Evolutionary conservation across 2,329 filamentous ascomycete genomes (phyloP), one percentile per base, ranked within the genome.

Genomic region (Hymenoscyphus scutula): DNA sequence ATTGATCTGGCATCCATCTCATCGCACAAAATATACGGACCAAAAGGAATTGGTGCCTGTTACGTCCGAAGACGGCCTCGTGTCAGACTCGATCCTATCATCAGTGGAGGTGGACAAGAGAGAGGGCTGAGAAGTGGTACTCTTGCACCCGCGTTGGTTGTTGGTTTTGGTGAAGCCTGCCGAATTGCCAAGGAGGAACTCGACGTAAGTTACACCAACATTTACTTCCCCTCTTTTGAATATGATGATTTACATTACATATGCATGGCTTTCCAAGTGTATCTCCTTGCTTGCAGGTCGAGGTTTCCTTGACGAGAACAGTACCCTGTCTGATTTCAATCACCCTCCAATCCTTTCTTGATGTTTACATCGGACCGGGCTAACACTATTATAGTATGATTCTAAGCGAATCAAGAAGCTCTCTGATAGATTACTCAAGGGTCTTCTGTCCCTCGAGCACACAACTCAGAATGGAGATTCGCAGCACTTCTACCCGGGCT

Each of bases 1-100:
- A 89, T 99, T 68, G 95, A 99, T 75, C 80, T 99, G 74, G 97
- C 99, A 94, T 98, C 94, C 32, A 97, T 99, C 65, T 98, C 95
- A 8, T 93, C 91, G 32, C 95, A 99, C 80, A 99, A 99, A 79
- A 96, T 99, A 60, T 99, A 99, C 75, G 95, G 95, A 29, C 95
- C 95, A 60, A 99, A 97, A 82, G 95, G 95, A 37, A 91, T 99
- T 62, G 95, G 95, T 63, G 95, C 95, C 63, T 99, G 95, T 79
- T 99, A 94, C 74, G 91, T 99, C 56, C 89, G 95, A 73, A 87
- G 95, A 79, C 85, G 95, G 62, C 95, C 95, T 1, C 88, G 94
- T 76, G 95, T 99, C 69, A 91, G 95, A 77, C 81, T 99, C 62
- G 95, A 99, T 64, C 95, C 95, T 58, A 89, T 99, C 75, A 99